Base-by-base conservation (phyloP, 352 stramenopile genomes). In the Globisporangium acanthophoron region DNA sequence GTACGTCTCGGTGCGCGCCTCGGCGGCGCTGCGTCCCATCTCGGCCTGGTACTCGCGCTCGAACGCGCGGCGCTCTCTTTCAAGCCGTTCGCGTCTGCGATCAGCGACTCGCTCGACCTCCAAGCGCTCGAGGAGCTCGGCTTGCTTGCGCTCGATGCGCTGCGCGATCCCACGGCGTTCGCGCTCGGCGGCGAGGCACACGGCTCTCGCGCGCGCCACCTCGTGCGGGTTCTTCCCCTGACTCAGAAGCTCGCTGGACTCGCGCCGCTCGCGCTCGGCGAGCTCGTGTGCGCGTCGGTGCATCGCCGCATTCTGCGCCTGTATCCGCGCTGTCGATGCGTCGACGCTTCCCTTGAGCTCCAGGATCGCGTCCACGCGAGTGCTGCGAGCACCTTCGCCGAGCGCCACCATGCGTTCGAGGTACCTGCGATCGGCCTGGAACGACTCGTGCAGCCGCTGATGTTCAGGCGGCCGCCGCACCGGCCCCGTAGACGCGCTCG, bases 181-280 rank as follows among this genome's bases (percentile, higher is more conserved):
- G 1, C 61, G 63, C 3, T 61, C 43, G 0, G 80, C 68, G 39
- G 59, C 52, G 46, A 70, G 64, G 13, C 74, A 64, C 12, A 88
- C 77, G 5, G 75, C 64, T 24, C 74, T 67, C 2, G 59, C 63
- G 35, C 86, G 82, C 2, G 78, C 64, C 3, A 88, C 78, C 47
- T 93, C 80, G 59, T 94, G 88, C 20, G 86, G 82, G 59, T 94
- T 94, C 49, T 84, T 74, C 6, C 84, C 84, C 33, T 90, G 80
- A 27, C 71, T 66, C 44, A 94, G 43, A 4, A 91, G 63, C 50
- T 73, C 66, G 31, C 86, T 68, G 47, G 86, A 87, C 16, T 66
- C 59, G 1, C 61, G 50, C 29, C 65, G 69, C 49, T 88, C 67
- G n/a, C 70, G 45, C 3, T 68, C 53, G 0, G 65, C 64, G 18